Evolutionary conservation across 140 eudicot genomes (phyloP).

Genomic region (Oenanthe javanica): DNA sequence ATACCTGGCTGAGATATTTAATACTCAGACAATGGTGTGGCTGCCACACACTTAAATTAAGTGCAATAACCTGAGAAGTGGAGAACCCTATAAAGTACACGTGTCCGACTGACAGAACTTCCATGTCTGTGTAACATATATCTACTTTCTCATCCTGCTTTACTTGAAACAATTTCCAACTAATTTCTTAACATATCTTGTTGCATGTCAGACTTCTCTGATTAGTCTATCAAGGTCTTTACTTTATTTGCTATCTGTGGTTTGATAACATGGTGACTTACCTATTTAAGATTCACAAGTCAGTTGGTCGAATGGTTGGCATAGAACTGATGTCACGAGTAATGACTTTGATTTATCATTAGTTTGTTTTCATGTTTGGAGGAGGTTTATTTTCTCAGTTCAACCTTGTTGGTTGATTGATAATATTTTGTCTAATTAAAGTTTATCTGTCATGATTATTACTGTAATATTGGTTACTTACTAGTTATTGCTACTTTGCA

Average conservation of each 20-base stretch:
- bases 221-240: not conserved
- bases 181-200: not conserved
- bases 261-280: not conserved
- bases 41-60: not conserved
- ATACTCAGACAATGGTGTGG: not conserved
- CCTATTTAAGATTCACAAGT: not conserved
- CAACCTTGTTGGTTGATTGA: not conserved
- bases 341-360: not conserved
- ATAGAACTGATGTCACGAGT: not conserved
- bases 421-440: not conserved
- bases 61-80: not conserved
- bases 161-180: not conserved
- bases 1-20: not conserved
- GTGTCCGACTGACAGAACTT: not conserved
- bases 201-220: not conserved
- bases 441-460: not conserved
- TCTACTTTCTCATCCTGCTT: not conserved
- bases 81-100: not conserved
- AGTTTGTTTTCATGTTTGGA: not conserved
- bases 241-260: not conserved
- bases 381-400: not conserved
- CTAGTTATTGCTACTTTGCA: slow-evolving; percentile 23
- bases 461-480: not conserved
- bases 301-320: not conserved
- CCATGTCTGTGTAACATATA: not conserved